A percentile compares a stretch with the other conserved stretches of the same genome.
phyloP scores from a whole-genome alignment of 2,329 filamentous ascomycete species.

The Ceratocystis alfenasii region DNA sequence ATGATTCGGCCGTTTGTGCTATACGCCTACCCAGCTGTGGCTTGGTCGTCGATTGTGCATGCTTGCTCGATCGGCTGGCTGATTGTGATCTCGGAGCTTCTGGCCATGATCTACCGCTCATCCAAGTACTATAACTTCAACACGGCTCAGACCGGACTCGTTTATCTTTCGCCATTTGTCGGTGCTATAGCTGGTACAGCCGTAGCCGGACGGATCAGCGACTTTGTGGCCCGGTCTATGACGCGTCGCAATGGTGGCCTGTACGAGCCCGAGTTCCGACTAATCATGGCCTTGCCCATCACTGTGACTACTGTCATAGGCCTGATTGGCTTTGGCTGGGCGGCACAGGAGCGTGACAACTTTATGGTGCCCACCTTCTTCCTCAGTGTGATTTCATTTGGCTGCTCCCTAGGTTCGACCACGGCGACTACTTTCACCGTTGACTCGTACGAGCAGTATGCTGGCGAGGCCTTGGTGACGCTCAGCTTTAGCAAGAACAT shows the following conservation, averaged over 20 bases:
- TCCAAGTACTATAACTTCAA: slow-evolving; percentile 64
- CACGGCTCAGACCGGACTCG: slow-evolving; percentile 65
- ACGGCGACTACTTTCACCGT: slow-evolving; percentile 91
- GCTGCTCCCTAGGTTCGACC: slow-evolving; percentile 78
- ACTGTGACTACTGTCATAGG: slow-evolving; percentile 67
- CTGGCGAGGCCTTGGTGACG: slow-evolving; percentile 85
- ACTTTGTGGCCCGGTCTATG: slow-evolving; percentile 73
- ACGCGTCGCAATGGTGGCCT: slow-evolving; percentile 76
- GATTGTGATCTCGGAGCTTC: slow-evolving; percentile 82
- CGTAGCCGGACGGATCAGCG: slow-evolving; percentile 77
- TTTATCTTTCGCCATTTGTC: slow-evolving; percentile 84
- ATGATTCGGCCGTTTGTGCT: slow-evolving; percentile 72
- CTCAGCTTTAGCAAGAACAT: slow-evolving; percentile 93
- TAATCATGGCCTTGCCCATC: slow-evolving; percentile 78
- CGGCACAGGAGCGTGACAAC: slow-evolving; percentile 55
- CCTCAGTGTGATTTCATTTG: slow-evolving; percentile 85
- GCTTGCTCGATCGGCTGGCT: slow-evolving; percentile 68
- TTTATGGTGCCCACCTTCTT: slow-evolving; percentile 93
- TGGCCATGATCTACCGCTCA: slow-evolving; percentile 66
- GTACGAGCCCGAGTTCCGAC: slow-evolving; percentile 87
- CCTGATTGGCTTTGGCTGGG: slow-evolving; percentile 96
- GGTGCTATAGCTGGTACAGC: slow-evolving; percentile 84
- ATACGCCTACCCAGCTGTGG: slow-evolving; percentile 73
- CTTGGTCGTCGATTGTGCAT: slow-evolving; percentile 81
- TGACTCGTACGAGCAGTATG: slow-evolving; percentile 85